These are phyloP conservation scores for Hortiboletus flavorubellus DNA, from an alignment of 768 basidiomycete genomes.

Conservation along the genomic window DNA sequence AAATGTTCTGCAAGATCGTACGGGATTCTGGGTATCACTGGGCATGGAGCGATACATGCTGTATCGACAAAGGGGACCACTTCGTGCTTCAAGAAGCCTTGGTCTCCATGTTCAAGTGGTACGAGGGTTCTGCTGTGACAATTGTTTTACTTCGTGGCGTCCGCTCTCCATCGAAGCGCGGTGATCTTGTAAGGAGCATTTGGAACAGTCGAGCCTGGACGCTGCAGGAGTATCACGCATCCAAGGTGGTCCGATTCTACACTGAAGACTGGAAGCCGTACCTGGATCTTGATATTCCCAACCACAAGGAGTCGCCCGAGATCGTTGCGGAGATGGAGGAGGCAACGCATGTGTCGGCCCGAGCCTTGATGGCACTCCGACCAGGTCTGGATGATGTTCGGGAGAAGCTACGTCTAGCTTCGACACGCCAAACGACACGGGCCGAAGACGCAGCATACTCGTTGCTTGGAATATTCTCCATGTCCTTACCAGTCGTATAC, in stretches of 20 bases:
- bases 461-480: not conserved
- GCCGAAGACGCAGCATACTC: not conserved
- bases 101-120: not conserved
- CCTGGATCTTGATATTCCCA: not conserved
- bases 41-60: not conserved
- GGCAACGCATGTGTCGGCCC: not conserved
- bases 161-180: not conserved
- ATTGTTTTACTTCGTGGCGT: not conserved
- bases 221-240: not conserved
- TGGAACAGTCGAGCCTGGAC: not conserved
- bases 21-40: not conserved
- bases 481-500: not conserved
- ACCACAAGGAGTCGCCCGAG: not conserved
- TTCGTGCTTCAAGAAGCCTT: not conserved
- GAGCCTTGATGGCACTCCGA: not conserved
- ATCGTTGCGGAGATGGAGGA: not conserved
- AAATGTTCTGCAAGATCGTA: not conserved
- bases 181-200: not conserved
- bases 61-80: not conserved
- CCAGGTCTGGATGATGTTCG: not conserved
- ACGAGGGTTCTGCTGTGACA: not conserved
- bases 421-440: slow-evolving; percentile 3
- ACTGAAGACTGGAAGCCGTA: not conserved
- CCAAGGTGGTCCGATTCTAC: not conserved
- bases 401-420: not conserved